Base-by-base conservation (phyloP, 805 yeast species). In the Kluyveromyces wickerhamii region DNA sequence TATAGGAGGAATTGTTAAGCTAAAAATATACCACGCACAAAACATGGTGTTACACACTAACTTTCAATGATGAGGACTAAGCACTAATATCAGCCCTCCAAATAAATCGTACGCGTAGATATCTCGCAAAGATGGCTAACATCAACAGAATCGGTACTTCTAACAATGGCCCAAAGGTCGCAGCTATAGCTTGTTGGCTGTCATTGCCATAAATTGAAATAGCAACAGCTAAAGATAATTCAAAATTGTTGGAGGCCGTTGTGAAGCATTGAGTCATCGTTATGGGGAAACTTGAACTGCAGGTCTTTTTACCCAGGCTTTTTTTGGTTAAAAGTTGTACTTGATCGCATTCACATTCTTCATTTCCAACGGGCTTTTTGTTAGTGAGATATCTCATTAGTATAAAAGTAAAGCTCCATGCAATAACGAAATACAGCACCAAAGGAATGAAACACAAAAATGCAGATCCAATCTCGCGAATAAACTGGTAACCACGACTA, bases 181-280 rank as follows among this genome's bases (percentile, higher is more conserved):
- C 71, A 4, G 80, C 79, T 27, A 74, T 62, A 1, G 77, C 67
- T 45, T 72, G 67, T 34, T 68, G 62, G 37, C 74, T 65, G 1
- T 68, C 70, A 18, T 63, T 53, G 0, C 79, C 79, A 51, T 70
- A 74, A 9, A 71, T 42, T 0, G 76, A 63, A 5, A 69, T 65
- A 2, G 76, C 71, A 13, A 74, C 66, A 4, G 79, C 77, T 23
- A 74, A 53, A 37, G 75, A 69, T 27, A 73, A 57, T 48, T 74
- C 79, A 44, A 74, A 74, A 47, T 74, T 74, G 47, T 74, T 74
- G 4, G 75, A 68, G 1, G 78, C 70, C 10, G 77, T 75, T 3
- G 77, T 71, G 44, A 74, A 73, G 8, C 71, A 58, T 41, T 73
- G 79, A 11, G 77, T 69, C 21, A 65, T 53, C 4, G 66, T 64